Evolutionary conservation across 768 basidiomycete genomes (phyloP), one percentile per base, ranked within the genome.

Genomic region (Neoboletus magnificus): DNA sequence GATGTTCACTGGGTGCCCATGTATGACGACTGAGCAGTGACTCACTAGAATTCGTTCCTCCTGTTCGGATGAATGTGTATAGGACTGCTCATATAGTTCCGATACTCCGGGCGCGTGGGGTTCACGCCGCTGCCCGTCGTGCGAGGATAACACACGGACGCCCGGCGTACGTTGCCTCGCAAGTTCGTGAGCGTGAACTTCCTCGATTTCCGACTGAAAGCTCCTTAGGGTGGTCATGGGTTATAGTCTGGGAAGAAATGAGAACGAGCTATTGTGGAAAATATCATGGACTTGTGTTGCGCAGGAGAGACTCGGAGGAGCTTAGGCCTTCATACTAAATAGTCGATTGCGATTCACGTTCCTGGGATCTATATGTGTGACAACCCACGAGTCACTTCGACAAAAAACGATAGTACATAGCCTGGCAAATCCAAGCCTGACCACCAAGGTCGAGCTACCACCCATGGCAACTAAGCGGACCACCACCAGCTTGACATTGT

Each of bases 201-300:
- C 82, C 58, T 91, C 85, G 57, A 91, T 92, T 72, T 90, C 88
- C 63, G 72, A 79, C 70, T 92, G 89, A 61, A 76, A 76, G 57
- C 56, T 69, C 37, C 64, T 66, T 47, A 76, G 60, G 20, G 70
- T 59, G 37, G 71, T 64, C 73, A 75, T 74, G 46, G 13, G 0
- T 43, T 22, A 46, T 54, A 37, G 30, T 48, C 36, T 48, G 43
- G 29, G 25, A 48, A 48, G 37, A 35, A 30, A 48, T 52, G 39
- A 46, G 33, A 41, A 9, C 37, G 32, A 45, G 51, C 3, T 37
- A 41, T 35, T 52, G 44, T 42, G 48, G 49, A 42, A 59, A 44
- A 37, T 46, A 37, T 53, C 67, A 69, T 64, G 52, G 39, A 50
- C 47, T 42, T 47, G 39, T 50, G 54, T 44, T 37, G 50, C 23